Evolutionary conservation across 495 filamentous ascomycete species (phyloP).

Genomic region (Talaromyces thailandensis): DNA sequence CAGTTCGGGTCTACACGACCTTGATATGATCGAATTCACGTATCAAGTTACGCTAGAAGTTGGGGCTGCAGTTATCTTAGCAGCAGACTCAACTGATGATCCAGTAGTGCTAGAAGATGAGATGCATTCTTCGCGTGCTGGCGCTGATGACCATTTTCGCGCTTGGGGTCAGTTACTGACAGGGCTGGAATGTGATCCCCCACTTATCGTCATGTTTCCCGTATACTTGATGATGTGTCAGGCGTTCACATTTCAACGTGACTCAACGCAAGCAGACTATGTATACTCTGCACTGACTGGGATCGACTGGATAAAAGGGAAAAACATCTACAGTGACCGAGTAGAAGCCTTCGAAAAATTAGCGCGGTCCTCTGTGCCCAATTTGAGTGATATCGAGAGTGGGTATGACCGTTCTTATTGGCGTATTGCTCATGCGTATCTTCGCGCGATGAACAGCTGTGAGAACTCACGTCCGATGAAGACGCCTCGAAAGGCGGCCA

Average conservation of each 20-base stretch:
- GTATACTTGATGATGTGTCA: slow-evolving; percentile 2
- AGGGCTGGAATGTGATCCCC: background rate
- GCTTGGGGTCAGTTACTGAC: slow-evolving; percentile 1
- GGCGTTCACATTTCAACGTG: background rate
- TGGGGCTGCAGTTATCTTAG: background rate
- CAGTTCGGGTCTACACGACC: background rate
- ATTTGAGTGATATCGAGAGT: background rate
- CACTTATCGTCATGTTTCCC: background rate
- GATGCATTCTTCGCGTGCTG: background rate
- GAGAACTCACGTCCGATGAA: background rate
- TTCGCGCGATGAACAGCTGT: background rate
- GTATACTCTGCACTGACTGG: slow-evolving; percentile 2
- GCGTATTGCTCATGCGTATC: background rate
- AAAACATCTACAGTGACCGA: background rate
- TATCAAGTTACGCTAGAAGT: slow-evolving; percentile 1
- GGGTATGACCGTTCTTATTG: slow-evolving; percentile 2
- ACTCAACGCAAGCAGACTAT: background rate
- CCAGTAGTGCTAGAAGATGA: background rate
- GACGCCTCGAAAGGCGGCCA: background rate
- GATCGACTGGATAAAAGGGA: background rate
- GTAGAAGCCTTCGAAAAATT: background rate
- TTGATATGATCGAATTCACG: background rate
- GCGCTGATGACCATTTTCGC: background rate
- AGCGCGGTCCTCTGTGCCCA: background rate
- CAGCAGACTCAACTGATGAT: background rate